phyloP scores from a whole-genome alignment of 805 yeast genomes.

The Lipomyces kockii region DNA sequence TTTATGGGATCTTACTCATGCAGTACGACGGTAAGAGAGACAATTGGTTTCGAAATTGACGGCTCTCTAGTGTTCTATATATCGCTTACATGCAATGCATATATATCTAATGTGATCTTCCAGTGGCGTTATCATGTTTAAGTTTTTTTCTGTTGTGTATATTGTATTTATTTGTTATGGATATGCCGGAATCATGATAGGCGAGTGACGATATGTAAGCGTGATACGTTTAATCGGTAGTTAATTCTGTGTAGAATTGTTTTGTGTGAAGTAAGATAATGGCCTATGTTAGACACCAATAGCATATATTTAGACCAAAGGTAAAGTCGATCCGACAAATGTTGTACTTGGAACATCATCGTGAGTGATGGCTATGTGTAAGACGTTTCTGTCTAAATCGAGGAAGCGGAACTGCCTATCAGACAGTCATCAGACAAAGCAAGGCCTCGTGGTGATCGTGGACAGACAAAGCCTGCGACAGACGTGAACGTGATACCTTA shows the following conservation, averaged over 20 bases:
- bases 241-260: not conserved
- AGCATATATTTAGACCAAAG: not conserved
- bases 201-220: not conserved
- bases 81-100: not conserved
- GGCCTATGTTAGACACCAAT: not conserved
- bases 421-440: not conserved
- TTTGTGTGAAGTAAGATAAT: not conserved
- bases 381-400: not conserved
- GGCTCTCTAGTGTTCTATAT: not conserved
- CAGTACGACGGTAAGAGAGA: not conserved
- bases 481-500: not conserved
- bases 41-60: not conserved
- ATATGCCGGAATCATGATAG: not conserved
- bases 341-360: not conserved
- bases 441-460: not conserved
- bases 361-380: not conserved
- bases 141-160: not conserved
- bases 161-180: not conserved
- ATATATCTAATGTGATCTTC: conserved; percentile 1
- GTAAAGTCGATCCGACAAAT: not conserved
- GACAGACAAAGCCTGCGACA: not conserved
- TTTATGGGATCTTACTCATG: not conserved
- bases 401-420: not conserved
- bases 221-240: not conserved
- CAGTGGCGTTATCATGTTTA: not conserved